Percentiles rank a stretch among this genome's conserved stretches.
These are phyloP conservation scores for Zarea fungicola DNA, from an alignment of 2,329 filamentous ascomycete species.

Conservation along the genomic window DNA sequence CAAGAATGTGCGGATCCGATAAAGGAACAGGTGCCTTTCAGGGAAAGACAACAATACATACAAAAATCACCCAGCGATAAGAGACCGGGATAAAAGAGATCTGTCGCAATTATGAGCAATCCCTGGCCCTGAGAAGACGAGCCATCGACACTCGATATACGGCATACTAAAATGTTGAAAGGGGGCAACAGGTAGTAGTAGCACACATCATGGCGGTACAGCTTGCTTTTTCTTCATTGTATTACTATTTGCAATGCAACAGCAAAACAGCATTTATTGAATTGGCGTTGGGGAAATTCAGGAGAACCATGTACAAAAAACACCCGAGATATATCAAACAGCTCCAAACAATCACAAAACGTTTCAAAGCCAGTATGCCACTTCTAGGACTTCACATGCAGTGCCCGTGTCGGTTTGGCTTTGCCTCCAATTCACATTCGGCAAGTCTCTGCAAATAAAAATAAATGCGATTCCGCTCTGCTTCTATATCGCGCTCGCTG, in stretches of 20 bases:
- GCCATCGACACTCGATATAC: too few relatives aligned
- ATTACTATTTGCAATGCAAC: conserved; percentile 6
- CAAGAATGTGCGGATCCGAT: conserved; percentile 27
- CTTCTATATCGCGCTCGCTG: conserved; percentile 1
- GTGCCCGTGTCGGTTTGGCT: neutral
- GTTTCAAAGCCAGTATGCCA: neutral
- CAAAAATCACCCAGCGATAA: too few relatives aligned
- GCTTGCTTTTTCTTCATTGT: neutral
- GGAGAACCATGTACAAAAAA: conserved; percentile 5
- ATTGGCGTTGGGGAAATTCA: conserved; percentile 1
- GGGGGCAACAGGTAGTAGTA: neutral
- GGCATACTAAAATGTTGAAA: neutral
- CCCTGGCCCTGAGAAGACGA: too few relatives aligned
- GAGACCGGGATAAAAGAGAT: too few relatives aligned
- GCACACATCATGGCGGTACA: too few relatives aligned
- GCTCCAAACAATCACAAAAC: neutral
- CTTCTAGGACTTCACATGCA: too few relatives aligned
- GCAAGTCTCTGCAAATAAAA: neutral
- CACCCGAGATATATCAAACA: neutral
- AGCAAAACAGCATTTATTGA: conserved; percentile 3
- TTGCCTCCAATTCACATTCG: neutral
- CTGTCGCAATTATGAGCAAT: too few relatives aligned
- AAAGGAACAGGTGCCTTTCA: conserved; percentile 5
- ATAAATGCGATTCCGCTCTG: neutral
- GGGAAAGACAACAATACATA: too few relatives aligned